Evolutionary conservation across 306 rosid species (phyloP), one percentile per base, ranked within the genome.

Genomic region (Corylus heterophylla): DNA sequence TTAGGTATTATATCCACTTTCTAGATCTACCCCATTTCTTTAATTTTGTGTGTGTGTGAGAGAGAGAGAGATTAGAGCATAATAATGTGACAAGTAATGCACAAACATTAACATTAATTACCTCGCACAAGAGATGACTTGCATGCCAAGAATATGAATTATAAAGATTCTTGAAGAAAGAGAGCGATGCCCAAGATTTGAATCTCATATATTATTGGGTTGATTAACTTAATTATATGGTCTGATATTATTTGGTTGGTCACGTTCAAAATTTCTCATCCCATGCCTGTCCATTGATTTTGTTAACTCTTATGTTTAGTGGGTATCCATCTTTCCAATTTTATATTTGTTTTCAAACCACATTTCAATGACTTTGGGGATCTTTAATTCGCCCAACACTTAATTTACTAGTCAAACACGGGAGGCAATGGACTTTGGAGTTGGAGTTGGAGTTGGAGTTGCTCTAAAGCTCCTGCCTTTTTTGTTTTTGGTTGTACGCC

Each of bases 241-340:
- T 82, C 91, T 77, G 71, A 69, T 82, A 42, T 61, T 51, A 77
- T 68, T 62, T 49, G 83, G 83, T 69, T 69, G 45, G 16, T 63
- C 79, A 31, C 50, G 67, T 73, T 83, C 85, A 76, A 78, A 78
- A 73, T 80, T 74, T 78, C 74, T 82, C 91, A 89, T 82, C 91
- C 87, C 94, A 78, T 90, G 87, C 83, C 11, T 13, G 72, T 73
- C 69, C 77, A 71, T 83, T 64, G 56, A 22, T 69, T 81, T 83
- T 78, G 73, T 69, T 7, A 14, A 81, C 37, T 80, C 76, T 51
- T 69, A 4, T 39, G 44, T 39, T 74, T 14, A 62, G 69, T 81
- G 69, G 48, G 83, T 72, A 83, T 87, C 85, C 25, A 22, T 22
- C 25, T 79, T 71, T 63, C 42, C 62, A 81, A 54, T 49, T 75